phyloP scores from a whole-genome alignment of 495 filamentous ascomycete species.

The Hypoxylon subgilvum region DNA sequence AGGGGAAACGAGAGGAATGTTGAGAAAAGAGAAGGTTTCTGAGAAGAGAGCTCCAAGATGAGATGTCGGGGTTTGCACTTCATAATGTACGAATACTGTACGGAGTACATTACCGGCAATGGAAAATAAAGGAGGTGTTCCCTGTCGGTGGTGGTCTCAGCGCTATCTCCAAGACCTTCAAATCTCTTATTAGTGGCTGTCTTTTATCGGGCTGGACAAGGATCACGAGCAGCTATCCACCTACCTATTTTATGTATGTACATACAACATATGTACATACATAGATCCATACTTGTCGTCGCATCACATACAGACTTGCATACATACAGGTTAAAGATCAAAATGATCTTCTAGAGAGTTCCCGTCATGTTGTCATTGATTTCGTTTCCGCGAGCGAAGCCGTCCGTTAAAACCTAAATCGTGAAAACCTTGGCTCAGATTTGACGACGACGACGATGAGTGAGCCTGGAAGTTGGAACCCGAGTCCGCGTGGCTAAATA shows the following conservation, averaged over 20 bases:
- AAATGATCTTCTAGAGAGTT: background rate
- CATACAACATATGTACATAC: background rate
- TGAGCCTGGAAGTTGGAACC: too few species aligned
- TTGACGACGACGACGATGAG: constrained; percentile 8
- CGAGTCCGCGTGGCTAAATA: constrained; percentile 7
- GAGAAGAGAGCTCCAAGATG: constrained; percentile 19
- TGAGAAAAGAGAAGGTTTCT: constrained; percentile 18
- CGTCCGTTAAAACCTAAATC: constrained; percentile 24
- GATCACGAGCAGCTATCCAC: constrained; percentile 29
- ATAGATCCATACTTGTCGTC: too few species aligned
- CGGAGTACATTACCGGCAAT: constrained; percentile 18
- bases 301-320: too few species aligned
- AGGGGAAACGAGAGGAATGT: constrained; percentile 40
- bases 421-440: constrained; percentile 23
- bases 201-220: constrained; percentile 26
- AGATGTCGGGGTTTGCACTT: constrained; percentile 14
- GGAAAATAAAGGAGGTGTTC: constrained; percentile 30
- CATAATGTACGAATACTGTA: constrained; percentile 27
- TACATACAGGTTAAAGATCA: too few species aligned
- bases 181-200: constrained; percentile 29
- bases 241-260: constrained; percentile 17
- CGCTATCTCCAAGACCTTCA: constrained; percentile 26
- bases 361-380: constrained; percentile 16
- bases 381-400: constrained; percentile 29
- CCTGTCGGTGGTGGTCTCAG: constrained; percentile 33